Conservation (phyloP, 352 stramenopile genomes). For the Phytopythium vexans region DNA sequence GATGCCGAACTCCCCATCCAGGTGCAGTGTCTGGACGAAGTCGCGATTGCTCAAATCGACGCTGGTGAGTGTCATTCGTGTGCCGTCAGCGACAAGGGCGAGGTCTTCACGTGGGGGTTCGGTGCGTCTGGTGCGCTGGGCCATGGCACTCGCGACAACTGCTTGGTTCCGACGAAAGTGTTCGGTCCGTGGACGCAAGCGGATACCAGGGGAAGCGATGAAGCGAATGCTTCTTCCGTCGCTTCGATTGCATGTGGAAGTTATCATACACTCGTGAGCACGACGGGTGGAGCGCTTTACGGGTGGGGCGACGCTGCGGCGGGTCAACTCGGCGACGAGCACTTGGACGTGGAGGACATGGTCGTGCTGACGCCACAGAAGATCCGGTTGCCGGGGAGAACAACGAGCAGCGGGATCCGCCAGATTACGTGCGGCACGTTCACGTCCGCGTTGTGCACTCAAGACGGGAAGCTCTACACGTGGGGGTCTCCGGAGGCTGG, state of each 20-base stretch:
- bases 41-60: conserved; percentile 47
- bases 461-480: conserved; percentile 55
- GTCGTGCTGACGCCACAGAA: conserved; percentile 47
- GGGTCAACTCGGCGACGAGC: conserved; percentile 57
- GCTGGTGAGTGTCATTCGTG: conserved; percentile 82
- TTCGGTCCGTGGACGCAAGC: conserved; percentile 22
- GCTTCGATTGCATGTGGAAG: conserved; percentile 59
- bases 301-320: conserved; percentile 78
- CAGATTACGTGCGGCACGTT: conserved; percentile 62
- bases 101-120: conserved; percentile 87
- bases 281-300: conserved; percentile 48
- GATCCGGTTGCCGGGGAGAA: conserved; percentile 27
- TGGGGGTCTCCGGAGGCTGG: conserved; percentile 74
- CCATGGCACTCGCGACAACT: conserved; percentile 57
- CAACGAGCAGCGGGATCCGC: conserved; percentile 21
- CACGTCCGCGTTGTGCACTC: conserved; percentile 48
- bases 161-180: conserved; percentile 35
- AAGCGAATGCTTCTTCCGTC: conserved; percentile 9
- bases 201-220: conserved; percentile 6
- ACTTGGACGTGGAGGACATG: conserved; percentile 47
- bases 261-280: conserved; percentile 71
- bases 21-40: conserved; percentile 28
- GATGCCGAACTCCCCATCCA: conserved; percentile 54
- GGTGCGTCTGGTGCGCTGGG: conserved; percentile 79
- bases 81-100: conserved; percentile 51